Evolutionary conservation across 164 flowering plant species (phyloP), one percentile per base, ranked within the genome.

Genomic region (Chimonanthus salicifolius): DNA sequence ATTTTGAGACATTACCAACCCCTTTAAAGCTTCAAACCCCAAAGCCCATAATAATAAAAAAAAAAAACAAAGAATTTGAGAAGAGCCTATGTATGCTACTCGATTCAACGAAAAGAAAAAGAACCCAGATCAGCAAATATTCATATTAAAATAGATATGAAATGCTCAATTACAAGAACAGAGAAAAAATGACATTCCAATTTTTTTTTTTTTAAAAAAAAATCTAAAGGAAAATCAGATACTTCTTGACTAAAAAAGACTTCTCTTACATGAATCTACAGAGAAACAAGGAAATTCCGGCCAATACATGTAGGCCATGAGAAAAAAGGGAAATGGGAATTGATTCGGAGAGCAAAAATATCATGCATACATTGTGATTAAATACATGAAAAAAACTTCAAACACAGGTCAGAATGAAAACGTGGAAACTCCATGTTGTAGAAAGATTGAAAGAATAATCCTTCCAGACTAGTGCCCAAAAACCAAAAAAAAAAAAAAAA

Each of bases 1-100:
- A 65, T 69, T 79, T 64, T 76, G 49, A 74, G 82, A 80, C 82
- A 77, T 80, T 67, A 79, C 70, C 74, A 73, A 71, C 43, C 62
- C 43, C 47, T 48, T 72, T 68, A 49, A 62, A 33, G 50, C 20
- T 51, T 20, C 21, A 51, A 68, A 50, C 71, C 47, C 58, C 16
- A 76, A 67, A 72, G 47, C 67, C 46, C 67, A 71, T 47, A 51
- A 75, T 63, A 62, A n/a, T n/a, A n/a, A n/a, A n/a, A 72, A 58
- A n/a, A 44, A 60, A 2, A 68, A 65, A 66, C 67, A 74, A 44
- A 43, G 20, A 10, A 7, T 10, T 10, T 6, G 8, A 44, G 54
- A 6, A 45, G 20, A 47, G 48, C 9, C 69, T n/a, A 45, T 45
- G 6, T 8, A 18, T 44, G 45, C 45, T 66, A 4, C 49, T 66